phyloP scores from a whole-genome alignment of 345 rosid species.

The Lumnitzera racemosa region DNA sequence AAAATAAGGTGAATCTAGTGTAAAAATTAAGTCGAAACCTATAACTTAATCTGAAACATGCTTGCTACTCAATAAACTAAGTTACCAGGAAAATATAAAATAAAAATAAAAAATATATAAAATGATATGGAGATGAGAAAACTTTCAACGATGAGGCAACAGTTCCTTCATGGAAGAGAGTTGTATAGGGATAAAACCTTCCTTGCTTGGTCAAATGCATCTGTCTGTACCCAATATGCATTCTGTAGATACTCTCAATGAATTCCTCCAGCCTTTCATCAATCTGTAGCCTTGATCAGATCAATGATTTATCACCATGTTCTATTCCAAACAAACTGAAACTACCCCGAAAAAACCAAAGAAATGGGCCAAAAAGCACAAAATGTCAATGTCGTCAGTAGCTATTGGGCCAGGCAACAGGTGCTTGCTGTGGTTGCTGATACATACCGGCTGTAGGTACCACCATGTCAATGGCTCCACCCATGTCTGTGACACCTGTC shows the following conservation, averaged over 20 bases:
- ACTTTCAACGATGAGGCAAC: conserved; percentile 13
- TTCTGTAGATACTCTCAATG: too few relatives aligned
- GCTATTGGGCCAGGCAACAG: conserved; percentile 82
- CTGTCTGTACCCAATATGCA: neutral
- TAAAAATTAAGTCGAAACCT: conserved; percentile 13
- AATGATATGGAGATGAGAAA: conserved; percentile 9
- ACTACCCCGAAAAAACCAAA: neutral
- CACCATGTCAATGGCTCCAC: conserved; percentile 65
- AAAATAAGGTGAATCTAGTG: conserved; percentile 22
- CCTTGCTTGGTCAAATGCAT: conserved; percentile 32
- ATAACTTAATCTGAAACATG: conserved; percentile 29
- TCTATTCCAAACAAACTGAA: too few relatives aligned
- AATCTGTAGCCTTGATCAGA: too few relatives aligned
- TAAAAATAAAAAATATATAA: neutral
- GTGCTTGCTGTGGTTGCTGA: conserved; percentile 93
- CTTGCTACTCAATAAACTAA: conserved; percentile 31
- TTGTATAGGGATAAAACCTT: conserved; percentile 25
- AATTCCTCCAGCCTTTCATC: too few relatives aligned
- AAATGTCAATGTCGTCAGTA: conserved; percentile 45
- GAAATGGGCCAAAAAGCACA: conserved; percentile 19
- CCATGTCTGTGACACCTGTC: conserved; percentile 70
- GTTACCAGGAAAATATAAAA: conserved; percentile 20
- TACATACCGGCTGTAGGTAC: conserved; percentile 64
- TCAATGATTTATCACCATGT: too few relatives aligned
- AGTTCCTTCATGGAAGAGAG: conserved; percentile 1